Base-by-base conservation (phyloP, 2,329 filamentous ascomycete genomes). In the Arthrocladium fulminans region DNA sequence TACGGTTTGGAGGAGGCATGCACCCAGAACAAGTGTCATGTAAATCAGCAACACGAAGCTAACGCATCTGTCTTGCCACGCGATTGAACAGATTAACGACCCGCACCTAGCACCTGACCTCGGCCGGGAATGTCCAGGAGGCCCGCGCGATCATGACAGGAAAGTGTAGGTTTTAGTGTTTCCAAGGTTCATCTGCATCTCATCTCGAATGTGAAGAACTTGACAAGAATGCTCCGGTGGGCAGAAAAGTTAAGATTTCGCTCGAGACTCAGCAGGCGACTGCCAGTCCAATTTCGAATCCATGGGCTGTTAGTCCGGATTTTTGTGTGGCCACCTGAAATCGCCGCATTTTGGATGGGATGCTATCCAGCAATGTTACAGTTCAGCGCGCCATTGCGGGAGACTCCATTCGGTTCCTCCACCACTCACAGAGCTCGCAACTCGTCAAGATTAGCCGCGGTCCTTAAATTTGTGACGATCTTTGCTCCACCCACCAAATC, bases 371-470 rank as follows among this genome's bases (percentile, higher is more conserved):
- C 44, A 24, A 47, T 19, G 44, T 39, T 47, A 20, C 44, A 37
- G 13, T 39, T 47, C 15, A n/a, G 24, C 8, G 17, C 15, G 19
- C n/a, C 43, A 24, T 17, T 22, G 22, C 3, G 13, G 19, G 9
- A 5, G 19, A 39, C 22, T 23, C 44, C 34, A 27, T 15, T 38
- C 39, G 22, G 13, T 27, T 34, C 3, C 22, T 25, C 32, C 9
- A 27, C 44, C 44, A 47, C 22, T 47, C 44, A 47, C 23, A 39
- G 41, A 39, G 44, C 32, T 45, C 13, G 7, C n/a, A 7, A 4
- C 29, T 23, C 13, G 8, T 23, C 30, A 24, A 45, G 5, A 2
- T 23, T 35, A n/a, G 19, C 29, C 19, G 41, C 41, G 6, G 40
- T 23, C 19, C 22, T 3, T 8, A 27, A 27, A 43, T 10, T 20